Evolutionary conservation across 2,329 filamentous ascomycete genomes (phyloP), one percentile per base, ranked within the genome.

Genomic region (Zymoseptoria crescenta): DNA sequence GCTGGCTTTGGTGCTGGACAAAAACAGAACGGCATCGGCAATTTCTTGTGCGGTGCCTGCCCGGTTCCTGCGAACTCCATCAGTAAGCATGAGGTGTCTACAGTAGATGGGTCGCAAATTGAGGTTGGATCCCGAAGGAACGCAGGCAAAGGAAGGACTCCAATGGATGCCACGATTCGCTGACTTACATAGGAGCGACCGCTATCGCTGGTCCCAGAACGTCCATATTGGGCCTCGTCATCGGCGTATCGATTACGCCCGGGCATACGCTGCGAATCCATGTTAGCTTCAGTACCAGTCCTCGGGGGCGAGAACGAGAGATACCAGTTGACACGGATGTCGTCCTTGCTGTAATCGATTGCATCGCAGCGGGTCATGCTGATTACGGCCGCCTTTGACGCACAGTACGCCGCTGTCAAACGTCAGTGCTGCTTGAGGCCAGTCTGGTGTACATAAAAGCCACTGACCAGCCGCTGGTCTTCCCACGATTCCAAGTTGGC

Each of bases 361-460:
- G 78, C 78, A 69, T 79, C 77, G 54, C 73, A 74, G 59, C 73
- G 76, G 3, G 78, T 80, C 69, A 80, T 69, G 45, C 73, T 73
- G 7, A 79, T 74, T 0, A 80, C 73, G 0, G 77, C 78, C 4
- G 77, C 75, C 56, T 80, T 80, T 4, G 74, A 75, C 1, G 76
- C 77, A 57, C 73, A 77, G 59, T 80, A 80, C 2, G 75, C 74
- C 1, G 76, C 76, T 78, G 41, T 4, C n/a, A 6, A 28, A 24
- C 16, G 29, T 60, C 49, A 60, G 29, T 28, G 13, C n/a, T 54
- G 9, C 7, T 9, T 52, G 10, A 57, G 20, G 21, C 28, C 16
- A 30, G 16, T 20, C 2, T 20, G 20, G 24, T 4, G 28, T 8
- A 4, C 35, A 16, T 16, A 5, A 52, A 51, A 21, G 8, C 10